Base-by-base conservation (phyloP, 352 stramenopile genomes). In the Ophiocytium majus region DNA sequence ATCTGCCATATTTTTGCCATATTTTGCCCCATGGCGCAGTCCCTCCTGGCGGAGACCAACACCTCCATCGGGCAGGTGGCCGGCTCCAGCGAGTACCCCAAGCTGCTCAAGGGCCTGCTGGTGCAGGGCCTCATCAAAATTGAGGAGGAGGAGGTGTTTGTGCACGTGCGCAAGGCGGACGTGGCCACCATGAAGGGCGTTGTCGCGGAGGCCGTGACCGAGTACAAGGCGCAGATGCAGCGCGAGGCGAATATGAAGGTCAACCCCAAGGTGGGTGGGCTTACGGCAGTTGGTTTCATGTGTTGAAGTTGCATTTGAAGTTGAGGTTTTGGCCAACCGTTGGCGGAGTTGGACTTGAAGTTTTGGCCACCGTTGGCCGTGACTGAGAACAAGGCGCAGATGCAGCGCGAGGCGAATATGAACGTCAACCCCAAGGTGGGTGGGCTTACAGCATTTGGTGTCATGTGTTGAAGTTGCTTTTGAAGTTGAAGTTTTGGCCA, bases 71-170 rank as follows among this genome's bases (percentile, higher is more conserved):
- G 28, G 14, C 43, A 81, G 57, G 85, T 95, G 9, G 88, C 90
- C 32, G 83, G 89, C 71, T 89, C 90, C 74, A 71, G 89, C 50
- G 97, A 98, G 91, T 98, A 98, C 91, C 94, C 95, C 84, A 90
- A 90, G 81, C 90, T 99, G 78, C 91, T 99, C 79, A 94, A 97
- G 84, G 96, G 98, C 81, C 91, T 99, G 10, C 98, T 99, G 87
- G 95, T 99, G 43, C 97, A 99, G 91, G 95, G 96, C 28, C 92
- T 99, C 49, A 98, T 99, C 90, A 99, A 99, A 91, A 96, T 99
- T 81, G 96, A 97, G 86, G 97, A 99, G 91, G 91, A 94, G 33
- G 94, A 98, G 19, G 94, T 99, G 49, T 92, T 94, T 28, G 89
- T 99, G 23, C 93, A 94, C 57, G 96, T 95, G 85, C 94, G 96